These are phyloP conservation scores for Malassezia japonica DNA, from an alignment of 1,284 basidiomycete species.

Conservation along the genomic window DNA sequence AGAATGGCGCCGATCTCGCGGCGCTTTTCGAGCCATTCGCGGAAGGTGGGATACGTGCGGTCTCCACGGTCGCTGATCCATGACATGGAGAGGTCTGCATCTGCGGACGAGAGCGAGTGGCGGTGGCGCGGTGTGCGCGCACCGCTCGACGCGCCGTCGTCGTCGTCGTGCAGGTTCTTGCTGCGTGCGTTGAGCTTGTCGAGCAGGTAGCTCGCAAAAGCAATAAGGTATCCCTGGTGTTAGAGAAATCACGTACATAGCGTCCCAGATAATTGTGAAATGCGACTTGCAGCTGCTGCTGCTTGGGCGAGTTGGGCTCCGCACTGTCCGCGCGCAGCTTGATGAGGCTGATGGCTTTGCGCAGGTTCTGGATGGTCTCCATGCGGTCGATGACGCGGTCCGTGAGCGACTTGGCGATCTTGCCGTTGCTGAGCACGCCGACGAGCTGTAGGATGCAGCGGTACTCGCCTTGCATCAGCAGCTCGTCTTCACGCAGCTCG, in stretches of 20 bases:
- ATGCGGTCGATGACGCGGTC: conserved; percentile 54
- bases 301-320: conserved; percentile 29
- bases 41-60: conserved; percentile 35
- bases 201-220: conserved; percentile 88
- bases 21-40: conserved; percentile 37
- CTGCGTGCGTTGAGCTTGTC: conserved; percentile 54
- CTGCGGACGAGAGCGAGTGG: not conserved
- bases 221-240: conserved; percentile 64
- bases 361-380: conserved; percentile 46
- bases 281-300: conserved; percentile 28
- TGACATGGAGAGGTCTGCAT: conserved; percentile 14
- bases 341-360: conserved; percentile 44
- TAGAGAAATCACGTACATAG: conserved; percentile 55
- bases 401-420: conserved; percentile 82
- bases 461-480: conserved; percentile 67
- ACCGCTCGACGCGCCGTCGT: conserved; percentile 4
- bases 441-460: conserved; percentile 91
- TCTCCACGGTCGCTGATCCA: conserved; percentile 12
- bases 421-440: conserved; percentile 77
- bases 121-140: not conserved
- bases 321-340: conserved; percentile 41
- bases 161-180: conserved; percentile 15
- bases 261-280: conserved; percentile 42
- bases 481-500: conserved; percentile 46
- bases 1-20: conserved; percentile 39